Evolutionary conservation across 352 stramenopile genomes (phyloP), one percentile per base, ranked within the genome.

Genomic region (Blastocystis hominis): DNA sequence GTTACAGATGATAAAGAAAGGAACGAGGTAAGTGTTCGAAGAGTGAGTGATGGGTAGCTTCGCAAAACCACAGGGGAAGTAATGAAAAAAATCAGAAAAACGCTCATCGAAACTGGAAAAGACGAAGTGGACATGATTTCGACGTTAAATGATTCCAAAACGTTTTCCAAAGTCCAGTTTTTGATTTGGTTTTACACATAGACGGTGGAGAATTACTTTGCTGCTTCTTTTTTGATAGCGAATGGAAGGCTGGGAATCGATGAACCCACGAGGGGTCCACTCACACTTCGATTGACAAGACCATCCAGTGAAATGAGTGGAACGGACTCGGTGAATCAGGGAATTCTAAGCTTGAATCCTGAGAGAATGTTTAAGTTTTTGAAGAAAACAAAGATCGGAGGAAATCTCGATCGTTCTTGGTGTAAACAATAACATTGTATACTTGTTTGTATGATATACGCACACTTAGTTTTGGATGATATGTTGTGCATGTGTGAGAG

Each of bases 181-280:
- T 4, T 9, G 42, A 50, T 10, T 42, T 17, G 20, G 42, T 20
- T 76, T 15, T 56, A 47, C 17, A 36, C 15, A 9, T 55, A 76
- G 64, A 76, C 64, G 2, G 64, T 76, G 47, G 64, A 76, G 64
- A 76, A 76, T 42, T 76, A 56, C 64, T 76, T 76, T 34, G 64
- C 36, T 15, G 64, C n/a, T 3, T 76, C 64, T 17, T 76, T 76
- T 24, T 34, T 76, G 15, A 76, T 76, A 30, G 20, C 64, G 34
- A 76, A 76, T 34, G 64, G 64, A n/a, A 46, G 64, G 17, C 55
- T 76, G 44, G 64, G 64, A 17, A 42, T 76, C n/a, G 55, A 50
- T 76, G 44, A 56, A 17, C 24, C 50, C 20, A 40, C 50, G 17
- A 17, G 55, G 4, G 36, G 42, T 24, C 13, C n/a, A 13, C 17